A percentile compares a stretch with the other conserved stretches of the same genome.
These are phyloP conservation scores for Rhizopus arrhizus DNA, from an alignment of 371 early-diverging fungal genomes.

Conservation along the genomic window DNA sequence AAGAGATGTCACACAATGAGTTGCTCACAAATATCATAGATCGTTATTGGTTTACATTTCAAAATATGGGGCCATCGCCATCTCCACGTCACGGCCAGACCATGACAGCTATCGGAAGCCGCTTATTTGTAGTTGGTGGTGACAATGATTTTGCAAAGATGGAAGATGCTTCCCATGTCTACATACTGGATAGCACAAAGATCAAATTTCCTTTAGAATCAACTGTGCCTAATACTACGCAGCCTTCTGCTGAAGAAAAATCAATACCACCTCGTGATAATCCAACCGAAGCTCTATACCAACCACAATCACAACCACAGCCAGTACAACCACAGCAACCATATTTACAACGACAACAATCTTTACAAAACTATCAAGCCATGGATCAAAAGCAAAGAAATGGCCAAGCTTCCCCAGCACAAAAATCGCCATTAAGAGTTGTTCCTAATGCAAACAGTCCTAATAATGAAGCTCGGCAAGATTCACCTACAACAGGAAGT, in stretches of 20 bases:
- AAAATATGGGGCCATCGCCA: slow-evolving; percentile 70
- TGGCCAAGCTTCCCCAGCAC: not conserved
- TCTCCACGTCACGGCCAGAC: slow-evolving; percentile 66
- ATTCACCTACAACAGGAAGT: slow-evolving; percentile 2
- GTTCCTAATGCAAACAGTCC: slow-evolving; percentile 2
- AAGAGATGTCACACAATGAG: not conserved
- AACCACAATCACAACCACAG: slow-evolving; percentile 2
- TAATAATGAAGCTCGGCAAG: not conserved
- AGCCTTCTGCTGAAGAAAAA: slow-evolving; percentile 19
- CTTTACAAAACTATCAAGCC: slow-evolving; percentile 1
- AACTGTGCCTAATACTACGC: slow-evolving; percentile 9
- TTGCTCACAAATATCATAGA: slow-evolving; percentile 2
- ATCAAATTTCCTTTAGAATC: slow-evolving; percentile 68
- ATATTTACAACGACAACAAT: slow-evolving; percentile 9
- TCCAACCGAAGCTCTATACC: slow-evolving; percentile 7
- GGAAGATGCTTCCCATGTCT: slow-evolving; percentile 56
- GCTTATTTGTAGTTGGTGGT: slow-evolving; percentile 70
- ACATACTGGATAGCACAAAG: slow-evolving; percentile 73
- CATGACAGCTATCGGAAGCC: slow-evolving; percentile 64
- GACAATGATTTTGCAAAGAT: slow-evolving; percentile 53
- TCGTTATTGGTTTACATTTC: slow-evolving; percentile 72
- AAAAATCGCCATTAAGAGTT: not conserved
- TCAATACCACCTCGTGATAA: slow-evolving; percentile 6
- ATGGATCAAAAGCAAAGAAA: slow-evolving; percentile 4
- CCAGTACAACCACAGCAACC: not conserved